Base-by-base conservation (phyloP, 108 stramenopile species). In the Cyclotella baltica region DNA sequence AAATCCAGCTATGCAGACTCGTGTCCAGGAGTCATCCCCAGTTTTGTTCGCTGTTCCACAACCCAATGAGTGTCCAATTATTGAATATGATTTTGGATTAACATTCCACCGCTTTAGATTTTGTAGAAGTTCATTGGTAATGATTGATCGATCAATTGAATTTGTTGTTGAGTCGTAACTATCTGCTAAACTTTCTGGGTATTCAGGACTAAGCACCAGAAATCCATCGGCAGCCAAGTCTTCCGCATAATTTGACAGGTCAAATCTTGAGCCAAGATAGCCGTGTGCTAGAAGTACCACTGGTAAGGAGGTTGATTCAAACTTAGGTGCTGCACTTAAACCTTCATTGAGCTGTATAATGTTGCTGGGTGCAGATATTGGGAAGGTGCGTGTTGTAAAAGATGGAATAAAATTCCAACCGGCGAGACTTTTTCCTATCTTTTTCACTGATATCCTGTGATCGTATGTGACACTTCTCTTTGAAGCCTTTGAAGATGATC, bases 161-260 rank as follows among this genome's bases (percentile, higher is more conserved):
- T 35, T 65, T 31, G 70, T 62, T 9, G 71, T 51, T n/a, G 84
- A 58, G 31, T 77, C 77, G 57, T 88, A 93, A 13, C 88, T 86
- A n/a, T 88, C 88, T 28, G 90, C 90, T 67, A 93, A 76, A 31
- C 85, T 87, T 67, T 93, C 92, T 27, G 92, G 92, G 73, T 90
- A 90, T 74, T 93, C 92, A 0, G 90, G 72, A 59, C 83, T 67
- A 3, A 93, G 53, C 28, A 86, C 88, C 1, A 88, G 53, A 72
- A 93, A 93, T 11, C 92, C 90, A 65, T 77, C 43, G 13, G 68
- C 30, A n/a, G 90, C 90, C 56, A 93, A 65, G 23, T 63, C 72
- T 91, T 93, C 89, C 0, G 86, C 92, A 40, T 90, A 79, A 47
- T 89, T 88, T 18, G 85, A 87, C 5, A 93, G 64, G 78, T 93